Percentiles rank a stretch among this genome's conserved stretches.
These are phyloP conservation scores for Volvox reticuliferus DNA, from an alignment of 139 green algal genomes.

Conservation along the genomic window DNA sequence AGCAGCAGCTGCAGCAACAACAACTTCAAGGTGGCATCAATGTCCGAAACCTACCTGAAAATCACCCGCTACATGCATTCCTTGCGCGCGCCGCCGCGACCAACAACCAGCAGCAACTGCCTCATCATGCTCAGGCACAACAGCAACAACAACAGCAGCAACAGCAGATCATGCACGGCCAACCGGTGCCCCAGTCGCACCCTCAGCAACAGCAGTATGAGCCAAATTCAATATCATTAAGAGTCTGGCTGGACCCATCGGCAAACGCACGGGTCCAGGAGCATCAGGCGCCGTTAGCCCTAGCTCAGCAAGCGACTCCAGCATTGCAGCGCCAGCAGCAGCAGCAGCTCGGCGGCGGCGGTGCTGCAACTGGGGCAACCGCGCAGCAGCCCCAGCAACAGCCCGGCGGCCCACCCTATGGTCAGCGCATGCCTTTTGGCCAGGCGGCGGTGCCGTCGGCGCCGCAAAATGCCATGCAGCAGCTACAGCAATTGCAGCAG, in stretches of 20 bases:
- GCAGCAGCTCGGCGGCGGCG: neutral
- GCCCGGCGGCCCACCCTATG: neutral
- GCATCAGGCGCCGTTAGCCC: neutral
- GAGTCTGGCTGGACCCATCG: neutral
- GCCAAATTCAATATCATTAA: neutral
- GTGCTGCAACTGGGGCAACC: neutral
- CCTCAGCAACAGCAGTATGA: neutral
- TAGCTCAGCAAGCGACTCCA: neutral
- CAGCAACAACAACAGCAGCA: conserved; percentile 3
- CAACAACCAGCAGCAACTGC: neutral
- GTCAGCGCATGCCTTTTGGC: neutral
- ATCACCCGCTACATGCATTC: conserved; percentile 28
- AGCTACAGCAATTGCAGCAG: conserved; percentile 7
- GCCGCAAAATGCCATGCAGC: neutral
- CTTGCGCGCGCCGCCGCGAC: conserved; percentile 1
- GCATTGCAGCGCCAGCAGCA: neutral
- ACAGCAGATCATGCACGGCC: neutral
- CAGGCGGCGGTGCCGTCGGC: neutral
- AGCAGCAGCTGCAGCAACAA: conserved; percentile 19
- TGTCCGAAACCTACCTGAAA: conserved; percentile 19
- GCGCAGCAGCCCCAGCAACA: conserved; percentile 4
- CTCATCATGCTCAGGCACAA: neutral
- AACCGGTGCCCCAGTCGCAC: neutral
- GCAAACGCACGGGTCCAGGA: neutral
- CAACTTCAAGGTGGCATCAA: conserved; percentile 36